Conservation (phyloP, 352 stramenopile genomes). For the Phytophthora pluvialis region DNA sequence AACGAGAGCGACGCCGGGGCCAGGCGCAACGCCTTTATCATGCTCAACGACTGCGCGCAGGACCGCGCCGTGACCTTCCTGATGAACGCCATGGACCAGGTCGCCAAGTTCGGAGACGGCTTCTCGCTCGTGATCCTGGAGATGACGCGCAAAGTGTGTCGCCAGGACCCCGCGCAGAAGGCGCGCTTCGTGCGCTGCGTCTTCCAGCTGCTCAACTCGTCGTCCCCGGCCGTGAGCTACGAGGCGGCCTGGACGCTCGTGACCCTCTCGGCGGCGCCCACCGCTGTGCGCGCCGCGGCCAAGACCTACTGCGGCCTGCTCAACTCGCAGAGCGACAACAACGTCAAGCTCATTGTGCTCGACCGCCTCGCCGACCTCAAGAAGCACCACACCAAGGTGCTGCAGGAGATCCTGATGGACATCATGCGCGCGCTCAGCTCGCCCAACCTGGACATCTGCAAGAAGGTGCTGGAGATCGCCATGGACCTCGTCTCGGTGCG, state of each 20-base stretch:
- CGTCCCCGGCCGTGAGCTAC: conserved; percentile 94
- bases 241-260: conserved; percentile 99
- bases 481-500: conserved; percentile 97
- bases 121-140: conserved; percentile 99
- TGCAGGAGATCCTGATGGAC: conserved; percentile 99
- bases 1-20: conserved; percentile 95
- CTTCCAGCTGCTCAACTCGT: conserved; percentile 97
- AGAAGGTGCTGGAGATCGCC: conserved; percentile 98
- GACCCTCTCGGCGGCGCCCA: conserved; percentile 97
- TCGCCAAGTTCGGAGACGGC: conserved; percentile 95
- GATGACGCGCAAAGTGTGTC: conserved; percentile 98
- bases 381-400: conserved; percentile 96
- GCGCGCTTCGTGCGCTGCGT: conserved; percentile 99
- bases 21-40: conserved; percentile 98
- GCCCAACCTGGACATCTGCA: conserved; percentile 98
- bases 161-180: conserved; percentile 98
- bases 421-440: conserved; percentile 97
- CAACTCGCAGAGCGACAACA: conserved; percentile 99
- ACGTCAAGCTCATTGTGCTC: conserved; percentile 99
- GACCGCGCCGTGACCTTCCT: conserved; percentile 98
- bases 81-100: conserved; percentile 96
- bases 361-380: conserved; percentile 98
- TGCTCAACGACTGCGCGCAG: conserved; percentile 99
- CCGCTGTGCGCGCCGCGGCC: conserved; percentile 96
- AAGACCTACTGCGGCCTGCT: conserved; percentile 98